Evolutionary conservation across 2,329 filamentous ascomycete species (phyloP), one percentile per base, ranked within the genome.

Genomic region (Alternaria gansuensis): DNA sequence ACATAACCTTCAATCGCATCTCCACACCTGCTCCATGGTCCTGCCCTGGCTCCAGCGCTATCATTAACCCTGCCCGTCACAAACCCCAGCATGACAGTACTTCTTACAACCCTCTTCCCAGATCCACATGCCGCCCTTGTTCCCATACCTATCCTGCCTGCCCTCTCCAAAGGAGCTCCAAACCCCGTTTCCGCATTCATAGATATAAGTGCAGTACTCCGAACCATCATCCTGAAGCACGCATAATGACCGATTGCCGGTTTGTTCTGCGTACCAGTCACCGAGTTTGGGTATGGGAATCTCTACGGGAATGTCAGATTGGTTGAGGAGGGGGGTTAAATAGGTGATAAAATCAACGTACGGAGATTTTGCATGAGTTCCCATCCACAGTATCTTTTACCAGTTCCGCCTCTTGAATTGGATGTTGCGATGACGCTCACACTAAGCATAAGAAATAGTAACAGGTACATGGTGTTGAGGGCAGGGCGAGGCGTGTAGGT

Each of bases 151-250:
- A 9, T 39, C 17, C 9, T 39, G 37, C 4, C 11, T 13, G 5
- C 9, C 8, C 37, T 39, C 37, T 4, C 23, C 9, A 23, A 5
- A 21, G 17, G 11, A 57, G 5, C 4, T 37, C 64, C 64, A 67
- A 24, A 65, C 56, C 3, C 64, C 64, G 54, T 65, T 67, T 2
- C 64, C 62, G 24, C 64, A 67, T 36, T 65, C 57, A n/a, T 62
- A 65, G 6, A 67, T 61, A 29, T 62, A 67, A 4, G 62, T 63
- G 51, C 64, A 67, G 23, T 65, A 67, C 28, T 56, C 52, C 7
- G 33, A 46, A 3, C 54, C 63, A 2, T 50, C 41, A 10, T 45
- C 43, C 11, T 53, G 46, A 2, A 24, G 21, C 3, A 52, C 49
- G n/a, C 64, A 65, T 7, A 60, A 46, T 4, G 64, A 63, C 4